A percentile compares a stretch with the other conserved stretches of the same genome.
Conservation (phyloP, 2,329 filamentous ascomycete genomes). For the Malbranchea cinnamomea region DNA sequence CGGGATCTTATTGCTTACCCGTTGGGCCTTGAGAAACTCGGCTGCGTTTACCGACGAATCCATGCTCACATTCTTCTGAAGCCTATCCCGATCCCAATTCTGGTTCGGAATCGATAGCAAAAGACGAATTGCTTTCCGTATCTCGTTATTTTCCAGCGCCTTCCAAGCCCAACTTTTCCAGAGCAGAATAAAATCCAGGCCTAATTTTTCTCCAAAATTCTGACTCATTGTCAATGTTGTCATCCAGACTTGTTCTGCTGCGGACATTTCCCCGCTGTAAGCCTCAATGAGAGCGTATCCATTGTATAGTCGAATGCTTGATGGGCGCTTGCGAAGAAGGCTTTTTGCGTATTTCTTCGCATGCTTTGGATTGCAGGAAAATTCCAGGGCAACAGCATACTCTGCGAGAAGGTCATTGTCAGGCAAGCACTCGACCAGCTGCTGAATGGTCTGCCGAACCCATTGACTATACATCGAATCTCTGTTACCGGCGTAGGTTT, state of each 20-base stretch:
- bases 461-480: constrained; percentile 30
- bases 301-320: constrained; percentile 57
- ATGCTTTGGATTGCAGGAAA: constrained; percentile 35
- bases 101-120: constrained; percentile 27
- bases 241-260: constrained; percentile 49
- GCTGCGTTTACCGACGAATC: constrained; percentile 15
- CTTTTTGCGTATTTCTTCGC: constrained; percentile 58
- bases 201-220: constrained; percentile 22
- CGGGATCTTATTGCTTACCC: constrained; percentile 17
- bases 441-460: constrained; percentile 40
- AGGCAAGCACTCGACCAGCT: constrained; percentile 34
- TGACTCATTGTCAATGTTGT: constrained; percentile 48
- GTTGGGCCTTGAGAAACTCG: constrained; percentile 23
- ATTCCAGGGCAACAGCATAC: constrained; percentile 57
- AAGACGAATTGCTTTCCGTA: constrained; percentile 21
- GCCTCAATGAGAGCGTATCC: constrained; percentile 62
- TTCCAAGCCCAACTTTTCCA: constrained; percentile 55
- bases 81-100: constrained; percentile 18
- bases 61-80: constrained; percentile 11
- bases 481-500: constrained; percentile 12
- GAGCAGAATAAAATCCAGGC: constrained; percentile 30
- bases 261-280: constrained; percentile 39
- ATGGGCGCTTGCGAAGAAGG: constrained; percentile 53
- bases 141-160: constrained; percentile 36
- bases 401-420: constrained; percentile 43